These are phyloP conservation scores for Oehlia diaphana DNA, from an alignment of 192 early-diverging fungal species.

Conservation along the genomic window DNA sequence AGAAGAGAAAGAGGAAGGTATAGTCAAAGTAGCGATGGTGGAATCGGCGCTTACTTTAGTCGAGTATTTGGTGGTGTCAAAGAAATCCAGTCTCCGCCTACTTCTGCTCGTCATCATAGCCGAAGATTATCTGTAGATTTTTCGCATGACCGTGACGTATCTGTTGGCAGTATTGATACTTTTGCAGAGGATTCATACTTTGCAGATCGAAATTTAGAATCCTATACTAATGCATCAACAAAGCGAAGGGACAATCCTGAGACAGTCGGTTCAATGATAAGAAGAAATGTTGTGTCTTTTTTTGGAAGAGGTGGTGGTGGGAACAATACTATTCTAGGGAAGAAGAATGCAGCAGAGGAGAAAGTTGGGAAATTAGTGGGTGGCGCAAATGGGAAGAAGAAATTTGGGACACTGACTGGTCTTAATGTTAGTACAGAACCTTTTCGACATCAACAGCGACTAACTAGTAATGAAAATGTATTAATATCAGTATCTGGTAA, in stretches of 20 bases:
- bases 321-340: not conserved
- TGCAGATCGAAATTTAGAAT: slow-evolving; percentile 22
- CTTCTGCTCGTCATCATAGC: slow-evolving; percentile 19
- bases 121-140: slow-evolving; percentile 27
- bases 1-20: not conserved
- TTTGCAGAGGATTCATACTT: slow-evolving; percentile 31
- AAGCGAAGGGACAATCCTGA: slow-evolving; percentile 25
- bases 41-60: slow-evolving; percentile 26
- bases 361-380: slow-evolving; percentile 16
- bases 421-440: slow-evolving; percentile 1
- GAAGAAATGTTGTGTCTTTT: slow-evolving; percentile 11
- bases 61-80: slow-evolving; percentile 28
- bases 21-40: slow-evolving; percentile 22
- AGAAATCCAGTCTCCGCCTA: slow-evolving; percentile 13
- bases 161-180: slow-evolving; percentile 31
- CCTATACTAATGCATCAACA: slow-evolving; percentile 7
- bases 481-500: not conserved
- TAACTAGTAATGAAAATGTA: not conserved
- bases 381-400: slow-evolving; percentile 9
- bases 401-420: slow-evolving; percentile 5
- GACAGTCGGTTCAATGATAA: slow-evolving; percentile 23
- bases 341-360: slow-evolving; percentile 10
- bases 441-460: not conserved
- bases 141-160: slow-evolving; percentile 26
- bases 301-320: slow-evolving; percentile 13